Conservation (phyloP, 148 eudicot genomes). For the Euryodendron excelsum region DNA sequence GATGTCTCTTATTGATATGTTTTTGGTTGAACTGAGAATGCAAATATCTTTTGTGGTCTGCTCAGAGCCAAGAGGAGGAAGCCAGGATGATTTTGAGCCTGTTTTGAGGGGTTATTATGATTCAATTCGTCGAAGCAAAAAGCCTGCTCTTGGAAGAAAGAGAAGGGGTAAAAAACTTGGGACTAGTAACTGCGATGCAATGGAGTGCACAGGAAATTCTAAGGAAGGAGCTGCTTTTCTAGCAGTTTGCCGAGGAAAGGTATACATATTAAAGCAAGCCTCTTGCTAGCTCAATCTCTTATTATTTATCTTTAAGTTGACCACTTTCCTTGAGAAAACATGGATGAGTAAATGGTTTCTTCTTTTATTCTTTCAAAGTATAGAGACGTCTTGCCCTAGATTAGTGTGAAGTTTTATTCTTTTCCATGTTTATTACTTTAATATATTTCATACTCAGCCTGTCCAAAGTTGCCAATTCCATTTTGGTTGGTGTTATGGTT, state of each 20-base stretch:
- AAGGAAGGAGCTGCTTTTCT: slow-evolving; percentile 87
- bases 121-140: slow-evolving; percentile 46
- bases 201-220: slow-evolving; percentile 26
- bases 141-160: slow-evolving; percentile 55
- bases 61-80: slow-evolving; percentile 91
- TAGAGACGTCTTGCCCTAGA: not conserved
- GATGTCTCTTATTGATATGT: not conserved
- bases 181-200: slow-evolving; percentile 21
- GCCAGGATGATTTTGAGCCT: slow-evolving; percentile 73
- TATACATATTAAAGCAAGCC: slow-evolving; percentile 18
- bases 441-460: not conserved
- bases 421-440: not conserved
- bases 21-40: not conserved
- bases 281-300: not conserved
- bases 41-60: slow-evolving; percentile 16
- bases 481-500: not conserved
- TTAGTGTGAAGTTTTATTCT: not conserved
- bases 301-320: not conserved
- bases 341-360: not conserved
- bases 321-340: not conserved
- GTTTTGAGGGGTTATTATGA: slow-evolving; percentile 71
- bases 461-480: not conserved
- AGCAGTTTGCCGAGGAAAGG: slow-evolving; percentile 99
- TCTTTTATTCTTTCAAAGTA: not conserved
- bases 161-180: slow-evolving; percentile 62